Evolutionary conservation across 192 early-diverging fungal genomes (phyloP), one percentile per base, ranked within the genome.

Genomic region (Coemansia sp.): DNA sequence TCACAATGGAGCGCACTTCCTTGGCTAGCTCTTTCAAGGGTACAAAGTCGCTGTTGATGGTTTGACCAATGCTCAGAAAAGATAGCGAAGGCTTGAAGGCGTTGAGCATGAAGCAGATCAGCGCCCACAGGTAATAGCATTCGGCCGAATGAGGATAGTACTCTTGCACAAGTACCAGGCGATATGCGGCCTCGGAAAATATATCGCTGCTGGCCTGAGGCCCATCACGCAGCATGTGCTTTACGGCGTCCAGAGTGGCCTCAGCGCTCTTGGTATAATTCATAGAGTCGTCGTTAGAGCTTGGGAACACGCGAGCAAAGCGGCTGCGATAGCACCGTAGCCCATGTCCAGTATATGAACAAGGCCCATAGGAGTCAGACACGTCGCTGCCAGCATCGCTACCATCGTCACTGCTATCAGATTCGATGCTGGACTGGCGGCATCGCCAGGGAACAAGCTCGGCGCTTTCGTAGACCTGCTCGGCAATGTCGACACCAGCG

Each of bases 51-150:
- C 31, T 23, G 49, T 72, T 57, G 19, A 78, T 53, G 14, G 9
- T 41, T 5, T 58, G 47, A 22, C 69, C 69, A 52, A 78, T 72
- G 23, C 39, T 50, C 15, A 72, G 31, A n/a, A 78, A 48, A 4
- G 56, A 33, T 8, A 68, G 57, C 27, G 76, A 55, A 7, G 63
- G 60, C 34, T 40, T 52, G 36, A 78, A 71, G 18, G 60, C 53
- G 22, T 68, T 72, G 38, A 58, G 63, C 70, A 68, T 65, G 27
- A 48, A 78, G 62, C 76, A 78, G 21, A 78, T 58, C 46, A 78
- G 58, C 4, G 65, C 76, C 69, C 60, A 72, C 54, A 78, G 51
- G 27, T 78, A 72, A 46, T 72, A 78, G 58, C 76, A 72, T 51
- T 78, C 76, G 45, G 58, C 64, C 14, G 68, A 72, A 8, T 55